phyloP scores from a whole-genome alignment of 371 early-diverging fungal species.

The Mortierella sp. region DNA sequence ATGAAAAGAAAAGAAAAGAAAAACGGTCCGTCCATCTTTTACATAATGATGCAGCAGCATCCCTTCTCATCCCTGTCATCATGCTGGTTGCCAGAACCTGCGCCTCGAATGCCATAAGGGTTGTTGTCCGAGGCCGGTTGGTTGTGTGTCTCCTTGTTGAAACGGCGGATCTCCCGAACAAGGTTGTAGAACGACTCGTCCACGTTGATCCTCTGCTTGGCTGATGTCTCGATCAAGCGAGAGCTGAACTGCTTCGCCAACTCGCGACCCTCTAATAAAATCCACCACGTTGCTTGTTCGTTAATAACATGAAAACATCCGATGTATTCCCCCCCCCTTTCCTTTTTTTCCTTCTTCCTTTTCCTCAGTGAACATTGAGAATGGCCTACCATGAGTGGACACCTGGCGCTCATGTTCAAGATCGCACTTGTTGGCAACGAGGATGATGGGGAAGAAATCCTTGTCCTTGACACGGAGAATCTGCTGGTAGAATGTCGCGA shows the following conservation, averaged over 20 bases:
- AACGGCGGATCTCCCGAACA: conserved; percentile 85
- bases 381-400: conserved; percentile 61
- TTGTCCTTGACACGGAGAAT: conserved; percentile 86
- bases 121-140: conserved; percentile 52
- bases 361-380: too few relatives aligned
- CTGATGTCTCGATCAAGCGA: conserved; percentile 92
- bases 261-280: conserved; percentile 77
- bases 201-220: conserved; percentile 90
- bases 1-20: too few relatives aligned
- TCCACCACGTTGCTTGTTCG: too few relatives aligned
- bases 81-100: conserved; percentile 53
- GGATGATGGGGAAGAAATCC: conserved; percentile 85
- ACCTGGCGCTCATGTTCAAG: conserved; percentile 84
- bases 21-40: too few relatives aligned
- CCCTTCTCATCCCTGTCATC: conserved; percentile 46
- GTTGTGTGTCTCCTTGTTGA: conserved; percentile 70
- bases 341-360: too few relatives aligned
- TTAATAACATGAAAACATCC: too few relatives aligned
- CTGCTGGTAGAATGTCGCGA: conserved; percentile 78
- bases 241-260: conserved; percentile 83
- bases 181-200: conserved; percentile 91
- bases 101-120: too few relatives aligned
- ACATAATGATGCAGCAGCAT: too few relatives aligned
- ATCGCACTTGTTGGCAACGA: conserved; percentile 97
- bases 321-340: too few relatives aligned